These are phyloP conservation scores for Sporothrix dimorphospora DNA, from an alignment of 2,329 filamentous ascomycete genomes.

Conservation along the genomic window DNA sequence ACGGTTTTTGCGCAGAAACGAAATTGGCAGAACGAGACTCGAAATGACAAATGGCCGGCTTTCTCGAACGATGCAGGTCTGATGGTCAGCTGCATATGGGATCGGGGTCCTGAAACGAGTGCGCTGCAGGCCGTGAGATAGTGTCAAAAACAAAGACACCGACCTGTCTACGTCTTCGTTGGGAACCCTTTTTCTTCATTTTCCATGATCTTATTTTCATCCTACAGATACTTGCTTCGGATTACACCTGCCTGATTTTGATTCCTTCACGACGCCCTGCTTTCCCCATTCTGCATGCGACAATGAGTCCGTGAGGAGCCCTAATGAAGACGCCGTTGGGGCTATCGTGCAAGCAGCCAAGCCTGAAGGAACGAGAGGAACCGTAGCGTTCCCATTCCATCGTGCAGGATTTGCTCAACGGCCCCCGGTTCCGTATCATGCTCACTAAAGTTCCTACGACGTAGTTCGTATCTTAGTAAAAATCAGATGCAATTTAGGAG, in stretches of 20 bases:
- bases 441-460: neutral
- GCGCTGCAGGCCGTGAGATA: neutral
- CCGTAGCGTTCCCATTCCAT: neutral
- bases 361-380: conserved; percentile 4
- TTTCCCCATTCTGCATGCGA: neutral
- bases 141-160: neutral
- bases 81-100: conserved; percentile 15
- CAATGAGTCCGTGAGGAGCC: neutral
- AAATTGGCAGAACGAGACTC: conserved; percentile 1
- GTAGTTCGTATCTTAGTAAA: neutral
- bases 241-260: neutral
- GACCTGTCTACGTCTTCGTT: neutral
- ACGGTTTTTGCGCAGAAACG: neutral
- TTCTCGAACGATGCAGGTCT: conserved; percentile 12
- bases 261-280: neutral
- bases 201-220: neutral
- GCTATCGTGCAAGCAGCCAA: neutral
- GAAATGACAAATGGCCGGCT: neutral
- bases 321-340: neutral
- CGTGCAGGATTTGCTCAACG: neutral
- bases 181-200: neutral
- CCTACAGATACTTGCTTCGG: neutral
- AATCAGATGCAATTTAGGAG: conserved; percentile 12
- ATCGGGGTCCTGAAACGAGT: conserved; percentile 10
- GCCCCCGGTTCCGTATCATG: neutral